Evolutionary conservation across 345 rosid species (phyloP), one percentile per base, ranked within the genome.

Genomic region (Citrus medica): DNA sequence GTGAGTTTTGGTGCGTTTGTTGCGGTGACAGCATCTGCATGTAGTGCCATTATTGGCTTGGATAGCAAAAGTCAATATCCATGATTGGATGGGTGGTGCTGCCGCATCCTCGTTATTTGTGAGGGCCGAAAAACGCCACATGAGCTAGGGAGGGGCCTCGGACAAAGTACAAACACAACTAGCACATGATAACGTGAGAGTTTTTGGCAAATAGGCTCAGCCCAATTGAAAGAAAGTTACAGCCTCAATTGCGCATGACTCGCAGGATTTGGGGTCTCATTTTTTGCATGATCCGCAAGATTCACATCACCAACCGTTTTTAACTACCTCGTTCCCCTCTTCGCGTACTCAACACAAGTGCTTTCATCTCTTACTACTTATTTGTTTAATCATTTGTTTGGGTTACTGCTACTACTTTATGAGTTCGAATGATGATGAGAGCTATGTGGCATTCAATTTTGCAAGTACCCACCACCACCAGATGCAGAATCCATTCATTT

Each of bases 21-120:
- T 53, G 58, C 22, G 17, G 69, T 30, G 67, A 71, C 60, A 61
- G 48, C 46, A 21, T 35, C 70, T 35, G 76, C 76, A 70, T 28
- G 5, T 1, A 22, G 51, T 40, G 42, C 30, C 38, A 68, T 74
- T 79, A 56, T 51, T 62, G 76, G 76, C n/a, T 35, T 14, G 60
- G 74, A 8, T 60, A 67, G 78, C 30, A 35, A 67, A 46, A 77
- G 76, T 76, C 77, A 81, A 76, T 56, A 60, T 73, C 77, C 73
- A 81, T 73, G 71, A 73, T 73, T 83, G 76, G 74, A 66, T 74
- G 56, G 78, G 65, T 53, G 67, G 9, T 64, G 70, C 69, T 64
- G 67, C 74, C 24, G 10, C 19, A 28, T 46, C 79, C 82, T 75
- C 65, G 79, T 65, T 51, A 6, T 9, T 35, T 60, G 79, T 80